Evolutionary conservation across 2,329 filamentous ascomycete genomes (phyloP).

Genomic region (Gremmenia infestans): DNA sequence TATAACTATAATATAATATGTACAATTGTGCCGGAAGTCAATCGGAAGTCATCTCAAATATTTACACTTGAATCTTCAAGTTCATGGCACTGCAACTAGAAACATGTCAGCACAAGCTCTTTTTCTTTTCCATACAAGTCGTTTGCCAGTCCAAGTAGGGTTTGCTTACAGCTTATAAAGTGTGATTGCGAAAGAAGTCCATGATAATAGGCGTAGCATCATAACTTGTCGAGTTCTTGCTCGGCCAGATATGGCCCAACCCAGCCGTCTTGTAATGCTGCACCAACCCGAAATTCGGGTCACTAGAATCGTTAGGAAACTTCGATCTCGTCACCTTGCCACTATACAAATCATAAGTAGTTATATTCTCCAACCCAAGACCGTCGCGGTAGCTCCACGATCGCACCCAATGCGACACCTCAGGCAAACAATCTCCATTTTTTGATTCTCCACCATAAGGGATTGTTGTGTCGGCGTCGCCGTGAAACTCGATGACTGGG

Average conservation of each 20-base stretch:
- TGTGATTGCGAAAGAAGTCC: conserved; percentile 34
- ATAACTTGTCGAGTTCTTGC: conserved; percentile 31
- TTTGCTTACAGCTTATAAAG: conserved; percentile 4
- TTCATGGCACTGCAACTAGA: too few species aligned
- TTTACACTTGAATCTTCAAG: too few species aligned
- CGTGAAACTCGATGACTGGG: conserved; percentile 47
- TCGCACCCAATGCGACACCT: conserved; percentile 37
- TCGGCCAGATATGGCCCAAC: conserved; percentile 38
- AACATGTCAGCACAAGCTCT: too few species aligned
- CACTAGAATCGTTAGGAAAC: conserved; percentile 30
- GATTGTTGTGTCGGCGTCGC: conserved; percentile 43
- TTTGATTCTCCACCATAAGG: conserved; percentile 40
- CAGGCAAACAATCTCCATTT: conserved; percentile 39
- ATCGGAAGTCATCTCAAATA: too few species aligned
- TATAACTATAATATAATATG: too few species aligned
- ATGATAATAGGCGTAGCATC: conserved; percentile 37
- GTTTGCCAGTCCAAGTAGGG: background rate
- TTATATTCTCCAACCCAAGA: conserved; percentile 11
- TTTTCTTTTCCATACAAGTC: too few species aligned
- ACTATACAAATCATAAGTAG: background rate
- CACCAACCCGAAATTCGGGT: conserved; percentile 30
- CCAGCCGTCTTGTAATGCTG: conserved; percentile 27
- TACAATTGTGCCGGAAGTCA: too few species aligned
- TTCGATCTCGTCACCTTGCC: conserved; percentile 11
- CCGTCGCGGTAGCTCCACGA: conserved; percentile 36